These are phyloP conservation scores for Poa pratensis DNA, from an alignment of 176 grass and related monocot genomes.

Conservation along the genomic window DNA sequence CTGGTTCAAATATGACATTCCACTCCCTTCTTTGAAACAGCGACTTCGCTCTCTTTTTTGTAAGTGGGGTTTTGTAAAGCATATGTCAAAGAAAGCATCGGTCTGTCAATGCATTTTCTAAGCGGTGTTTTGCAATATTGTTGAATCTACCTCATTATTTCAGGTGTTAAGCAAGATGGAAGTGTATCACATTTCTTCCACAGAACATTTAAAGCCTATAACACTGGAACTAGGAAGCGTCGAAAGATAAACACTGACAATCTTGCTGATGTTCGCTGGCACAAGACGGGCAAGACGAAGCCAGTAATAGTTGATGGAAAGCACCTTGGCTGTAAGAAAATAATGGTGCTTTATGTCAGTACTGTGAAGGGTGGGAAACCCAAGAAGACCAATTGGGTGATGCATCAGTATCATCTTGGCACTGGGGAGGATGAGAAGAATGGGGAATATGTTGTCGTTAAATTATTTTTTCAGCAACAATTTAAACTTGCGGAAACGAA, in stretches of 20 bases:
- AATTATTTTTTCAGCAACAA: conserved; percentile 94
- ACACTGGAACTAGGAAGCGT: conserved; percentile 87
- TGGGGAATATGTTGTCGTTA: conserved; percentile 84
- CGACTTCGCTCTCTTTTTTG: neutral
- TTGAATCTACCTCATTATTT: conserved; percentile 28
- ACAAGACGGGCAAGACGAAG: conserved; percentile 97
- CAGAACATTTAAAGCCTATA: conserved; percentile 94
- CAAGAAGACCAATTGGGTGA: conserved; percentile 97
- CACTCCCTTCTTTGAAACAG: neutral
- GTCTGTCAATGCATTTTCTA: neutral
- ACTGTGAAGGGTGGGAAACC: conserved; percentile 67
- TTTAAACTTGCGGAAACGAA: conserved; percentile 66
- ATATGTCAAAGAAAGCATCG: neutral
- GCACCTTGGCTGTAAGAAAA: conserved; percentile 90
- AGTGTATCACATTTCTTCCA: conserved; percentile 94
- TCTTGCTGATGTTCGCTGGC: conserved; percentile 86
- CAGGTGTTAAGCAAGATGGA: conserved; percentile 94
- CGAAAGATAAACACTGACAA: conserved; percentile 82
- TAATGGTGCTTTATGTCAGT: conserved; percentile 94
- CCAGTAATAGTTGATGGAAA: conserved; percentile 73
- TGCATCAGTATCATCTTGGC: conserved; percentile 94
- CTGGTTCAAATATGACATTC: neutral
- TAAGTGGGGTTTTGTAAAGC: neutral
- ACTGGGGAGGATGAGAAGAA: conserved; percentile 89
- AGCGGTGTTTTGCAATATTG: neutral